phyloP scores from a whole-genome alignment of 768 basidiomycete species.

The Trametes sanguinea region DNA sequence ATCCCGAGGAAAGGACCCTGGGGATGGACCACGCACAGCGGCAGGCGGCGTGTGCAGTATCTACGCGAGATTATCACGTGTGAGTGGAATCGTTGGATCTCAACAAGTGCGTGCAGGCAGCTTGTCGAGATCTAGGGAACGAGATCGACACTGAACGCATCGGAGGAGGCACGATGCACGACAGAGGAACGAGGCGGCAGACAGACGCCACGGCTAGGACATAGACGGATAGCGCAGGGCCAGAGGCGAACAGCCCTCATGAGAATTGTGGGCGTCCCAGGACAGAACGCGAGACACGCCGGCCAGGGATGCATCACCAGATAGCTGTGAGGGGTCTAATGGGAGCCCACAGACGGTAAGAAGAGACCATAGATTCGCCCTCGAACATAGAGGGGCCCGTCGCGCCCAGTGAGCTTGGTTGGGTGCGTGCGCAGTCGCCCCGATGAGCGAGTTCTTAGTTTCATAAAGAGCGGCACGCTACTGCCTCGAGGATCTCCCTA shows the following conservation, averaged over 20 bases:
- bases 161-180: slow-evolving; percentile 1
- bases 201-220: slow-evolving; percentile 6
- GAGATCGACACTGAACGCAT: slow-evolving; percentile 10
- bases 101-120: not conserved
- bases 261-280: slow-evolving; percentile 9
- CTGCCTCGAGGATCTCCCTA: slow-evolving; percentile 11
- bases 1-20: slow-evolving; percentile 12
- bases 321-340: not conserved
- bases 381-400: not conserved
- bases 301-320: slow-evolving; percentile 8
- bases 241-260: not conserved
- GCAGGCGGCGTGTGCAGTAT: not conserved
- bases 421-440: slow-evolving; percentile 5
- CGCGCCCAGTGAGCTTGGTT: not conserved
- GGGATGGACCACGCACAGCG: not conserved
- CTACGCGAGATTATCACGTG: slow-evolving; percentile 20
- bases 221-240: not conserved
- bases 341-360: slow-evolving; percentile 1
- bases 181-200: slow-evolving; percentile 9
- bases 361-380: slow-evolving; percentile 1
- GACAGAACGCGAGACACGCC: slow-evolving; percentile 5
- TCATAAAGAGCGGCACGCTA: slow-evolving; percentile 13
- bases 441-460: slow-evolving; percentile 10
- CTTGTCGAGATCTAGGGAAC: slow-evolving; percentile 15
- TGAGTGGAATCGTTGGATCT: slow-evolving; percentile 9